Conservation (phyloP, 225 moss, liverwort and hornwort genomes). For the Pseudisothecium myosuroides region DNA sequence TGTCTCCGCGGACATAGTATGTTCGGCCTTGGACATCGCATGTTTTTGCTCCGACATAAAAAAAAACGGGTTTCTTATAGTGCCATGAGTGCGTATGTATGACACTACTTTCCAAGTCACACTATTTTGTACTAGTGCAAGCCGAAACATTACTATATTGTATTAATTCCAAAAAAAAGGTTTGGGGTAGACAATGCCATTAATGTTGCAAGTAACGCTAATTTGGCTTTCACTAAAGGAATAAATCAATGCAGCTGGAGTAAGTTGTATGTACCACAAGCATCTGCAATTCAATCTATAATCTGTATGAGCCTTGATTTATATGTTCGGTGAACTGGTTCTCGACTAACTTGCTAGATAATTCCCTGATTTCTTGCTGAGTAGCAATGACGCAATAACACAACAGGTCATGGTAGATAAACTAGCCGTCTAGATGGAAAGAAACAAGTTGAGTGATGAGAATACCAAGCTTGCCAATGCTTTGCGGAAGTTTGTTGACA, state of each 20-base stretch:
- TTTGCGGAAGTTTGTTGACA: slow-evolving; percentile 48
- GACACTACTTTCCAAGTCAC: too few relatives aligned
- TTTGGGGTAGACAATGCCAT: too few relatives aligned
- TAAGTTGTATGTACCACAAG: too few relatives aligned
- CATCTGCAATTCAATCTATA: too few relatives aligned
- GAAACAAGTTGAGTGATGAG: slow-evolving; percentile 39
- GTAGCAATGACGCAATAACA: neutral
- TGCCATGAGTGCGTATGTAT: too few relatives aligned
- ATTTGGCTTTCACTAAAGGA: neutral
- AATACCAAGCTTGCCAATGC: slow-evolving; percentile 40
- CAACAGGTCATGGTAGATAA: slow-evolving; percentile 71
- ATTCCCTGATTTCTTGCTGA: neutral
- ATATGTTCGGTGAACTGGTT: neutral
- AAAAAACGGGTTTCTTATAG: too few relatives aligned
- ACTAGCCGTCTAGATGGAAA: slow-evolving; percentile 57
- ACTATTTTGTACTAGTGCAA: too few relatives aligned
- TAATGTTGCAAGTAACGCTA: neutral
- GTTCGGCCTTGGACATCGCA: too few relatives aligned
- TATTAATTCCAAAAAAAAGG: too few relatives aligned
- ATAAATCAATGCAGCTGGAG: neutral
- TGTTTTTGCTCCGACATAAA: too few relatives aligned
- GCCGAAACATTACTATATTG: too few relatives aligned
- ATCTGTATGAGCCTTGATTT: neutral
- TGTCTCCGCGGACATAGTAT: too few relatives aligned
- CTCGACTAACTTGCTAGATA: neutral